phyloP scores from a whole-genome alignment of 495 filamentous ascomycete species.

The Aspergillus indologenus region DNA sequence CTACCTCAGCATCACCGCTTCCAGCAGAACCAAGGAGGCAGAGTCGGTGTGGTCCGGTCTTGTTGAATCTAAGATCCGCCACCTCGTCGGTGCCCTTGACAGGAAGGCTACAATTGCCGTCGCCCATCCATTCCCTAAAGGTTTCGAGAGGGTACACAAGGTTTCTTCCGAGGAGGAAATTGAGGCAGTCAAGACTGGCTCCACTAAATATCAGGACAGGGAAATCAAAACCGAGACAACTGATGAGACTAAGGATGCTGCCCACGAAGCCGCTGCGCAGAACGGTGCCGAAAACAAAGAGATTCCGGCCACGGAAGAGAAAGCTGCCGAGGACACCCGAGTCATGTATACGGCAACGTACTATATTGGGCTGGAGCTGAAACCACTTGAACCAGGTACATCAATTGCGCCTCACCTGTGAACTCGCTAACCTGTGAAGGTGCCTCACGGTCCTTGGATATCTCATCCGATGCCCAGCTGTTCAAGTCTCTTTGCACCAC shows the following conservation, averaged over 20 bases:
- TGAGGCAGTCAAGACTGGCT: slow-evolving; percentile 67
- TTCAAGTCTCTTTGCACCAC: slow-evolving; percentile 69
- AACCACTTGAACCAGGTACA: slow-evolving; percentile 34
- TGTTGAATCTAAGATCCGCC: slow-evolving; percentile 87
- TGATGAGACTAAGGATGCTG: slow-evolving; percentile 54
- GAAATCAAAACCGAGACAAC: slow-evolving; percentile 58
- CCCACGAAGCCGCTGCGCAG: slow-evolving; percentile 49
- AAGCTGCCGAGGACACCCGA: slow-evolving; percentile 31
- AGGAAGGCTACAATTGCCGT: slow-evolving; percentile 67
- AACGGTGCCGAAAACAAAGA: slow-evolving; percentile 46
- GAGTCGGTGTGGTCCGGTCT: slow-evolving; percentile 85
- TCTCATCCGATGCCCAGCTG: slow-evolving; percentile 68
- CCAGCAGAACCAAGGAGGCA: slow-evolving; percentile 79
- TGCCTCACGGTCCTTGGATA: slow-evolving; percentile 51
- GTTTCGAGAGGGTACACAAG: slow-evolving; percentile 75
- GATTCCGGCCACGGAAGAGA: slow-evolving; percentile 38
- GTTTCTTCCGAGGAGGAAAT: slow-evolving; percentile 70
- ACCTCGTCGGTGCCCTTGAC: slow-evolving; percentile 79
- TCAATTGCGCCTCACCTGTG: slow-evolving; percentile 12
- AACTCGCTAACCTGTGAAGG: slow-evolving; percentile 37
- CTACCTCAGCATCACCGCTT: slow-evolving; percentile 85
- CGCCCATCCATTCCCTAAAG: slow-evolving; percentile 90
- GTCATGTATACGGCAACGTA: slow-evolving; percentile 82
- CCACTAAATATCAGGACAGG: slow-evolving; percentile 62
- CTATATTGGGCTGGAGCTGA: slow-evolving; percentile 77